Evolutionary conservation across 2,329 filamentous ascomycete species (phyloP).

Genomic region (Whalleya microplaca): DNA sequence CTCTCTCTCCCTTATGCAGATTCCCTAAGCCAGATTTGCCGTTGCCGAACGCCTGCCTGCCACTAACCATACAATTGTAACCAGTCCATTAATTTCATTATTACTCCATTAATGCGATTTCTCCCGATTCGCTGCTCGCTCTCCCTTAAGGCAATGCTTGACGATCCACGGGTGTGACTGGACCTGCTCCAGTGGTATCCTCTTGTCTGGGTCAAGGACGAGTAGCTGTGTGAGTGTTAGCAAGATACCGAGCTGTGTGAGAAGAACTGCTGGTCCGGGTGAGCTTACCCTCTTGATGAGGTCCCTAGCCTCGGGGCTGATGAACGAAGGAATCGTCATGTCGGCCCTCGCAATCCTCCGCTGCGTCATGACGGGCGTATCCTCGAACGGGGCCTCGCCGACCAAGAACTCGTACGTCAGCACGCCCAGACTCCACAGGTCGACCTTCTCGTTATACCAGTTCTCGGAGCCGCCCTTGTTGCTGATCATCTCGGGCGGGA

Average conservation of each 20-base stretch:
- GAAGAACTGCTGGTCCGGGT: background rate
- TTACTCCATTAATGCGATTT: constrained; percentile 39
- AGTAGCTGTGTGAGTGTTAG: constrained; percentile 63
- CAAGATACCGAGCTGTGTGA: constrained; percentile 12
- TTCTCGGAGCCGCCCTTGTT: constrained; percentile 79
- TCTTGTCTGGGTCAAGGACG: constrained; percentile 90
- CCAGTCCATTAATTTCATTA: constrained; percentile 25
- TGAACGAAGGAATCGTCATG: constrained; percentile 89
- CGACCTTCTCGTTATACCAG: constrained; percentile 93
- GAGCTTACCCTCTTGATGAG: constrained; percentile 81
- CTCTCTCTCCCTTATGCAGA: constrained; percentile 32
- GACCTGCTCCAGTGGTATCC: constrained; percentile 86
- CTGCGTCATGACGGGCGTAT: constrained; percentile 93
- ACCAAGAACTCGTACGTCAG: constrained; percentile 96
- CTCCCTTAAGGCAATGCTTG: constrained; percentile 83
- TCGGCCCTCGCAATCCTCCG: constrained; percentile 85
- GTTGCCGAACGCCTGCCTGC: constrained; percentile 20
- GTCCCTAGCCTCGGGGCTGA: constrained; percentile 88
- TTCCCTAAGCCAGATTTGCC: constrained; percentile 4
- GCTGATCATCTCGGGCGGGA: constrained; percentile 97
- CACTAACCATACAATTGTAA: constrained; percentile 24
- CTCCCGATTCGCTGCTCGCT: constrained; percentile 56
- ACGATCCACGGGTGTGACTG: constrained; percentile 94
- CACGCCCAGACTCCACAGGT: constrained; percentile 94
- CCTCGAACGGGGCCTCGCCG: constrained; percentile 95